These are phyloP conservation scores for Withania somnifera DNA, from an alignment of 305 asterid genomes.

Conservation along the genomic window DNA sequence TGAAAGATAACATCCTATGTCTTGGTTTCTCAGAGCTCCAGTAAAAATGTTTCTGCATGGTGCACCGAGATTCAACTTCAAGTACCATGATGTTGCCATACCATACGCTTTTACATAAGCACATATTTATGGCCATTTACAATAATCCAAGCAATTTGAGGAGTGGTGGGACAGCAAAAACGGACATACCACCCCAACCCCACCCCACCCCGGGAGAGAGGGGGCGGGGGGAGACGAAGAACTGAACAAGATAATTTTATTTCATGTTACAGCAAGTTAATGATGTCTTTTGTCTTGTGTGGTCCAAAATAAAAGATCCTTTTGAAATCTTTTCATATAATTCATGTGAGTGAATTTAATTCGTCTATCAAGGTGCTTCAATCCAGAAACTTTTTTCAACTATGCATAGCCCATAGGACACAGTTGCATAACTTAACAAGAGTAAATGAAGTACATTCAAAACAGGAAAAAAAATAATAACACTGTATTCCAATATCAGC, in stretches of 20 bases:
- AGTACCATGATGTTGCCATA: not conserved
- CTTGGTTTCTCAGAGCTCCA: not conserved
- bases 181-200: not conserved
- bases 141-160: not conserved
- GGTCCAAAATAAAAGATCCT: conserved; percentile 57
- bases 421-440: not conserved
- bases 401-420: conserved; percentile 29
- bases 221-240: not conserved
- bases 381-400: conserved; percentile 32
- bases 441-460: not conserved
- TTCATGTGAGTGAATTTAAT: conserved; percentile 84
- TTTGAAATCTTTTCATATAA: conserved; percentile 45
- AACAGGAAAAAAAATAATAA: not conserved
- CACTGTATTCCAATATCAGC: not conserved
- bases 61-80: not conserved
- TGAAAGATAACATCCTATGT: not conserved
- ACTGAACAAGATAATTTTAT: not conserved
- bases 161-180: not conserved
- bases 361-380: conserved; percentile 45
- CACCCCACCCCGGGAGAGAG: not conserved
- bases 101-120: not conserved
- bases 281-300: conserved; percentile 24
- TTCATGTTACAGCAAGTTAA: not conserved
- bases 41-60: not conserved
- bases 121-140: not conserved